phyloP scores from a whole-genome alignment of 1,284 basidiomycete genomes.

The Ustilago cynodontis region DNA sequence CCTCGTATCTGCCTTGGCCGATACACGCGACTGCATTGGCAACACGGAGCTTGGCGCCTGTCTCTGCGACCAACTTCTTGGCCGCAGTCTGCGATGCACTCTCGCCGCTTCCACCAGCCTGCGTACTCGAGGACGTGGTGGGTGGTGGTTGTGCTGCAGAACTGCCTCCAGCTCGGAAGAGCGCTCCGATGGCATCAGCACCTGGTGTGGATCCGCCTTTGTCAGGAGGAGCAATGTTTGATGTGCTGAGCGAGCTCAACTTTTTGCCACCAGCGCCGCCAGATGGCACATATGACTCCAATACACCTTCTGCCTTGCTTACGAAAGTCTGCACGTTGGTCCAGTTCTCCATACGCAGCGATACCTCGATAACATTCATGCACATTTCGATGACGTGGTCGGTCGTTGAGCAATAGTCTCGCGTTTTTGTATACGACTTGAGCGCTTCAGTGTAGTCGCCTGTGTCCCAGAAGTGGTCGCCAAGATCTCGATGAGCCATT shows the following conservation, averaged over 20 bases:
- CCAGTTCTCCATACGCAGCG: conserved; percentile 85
- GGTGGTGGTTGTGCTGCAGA: conserved; percentile 17
- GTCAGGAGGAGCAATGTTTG: conserved; percentile 36
- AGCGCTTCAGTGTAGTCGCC: conserved; percentile 80
- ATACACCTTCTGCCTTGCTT: conserved; percentile 88
- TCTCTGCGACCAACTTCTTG: conserved; percentile 44
- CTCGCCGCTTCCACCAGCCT: conserved; percentile 25
- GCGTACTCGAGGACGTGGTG: conserved; percentile 7
- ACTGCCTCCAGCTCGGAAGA: conserved; percentile 65
- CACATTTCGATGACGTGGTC: conserved; percentile 84
- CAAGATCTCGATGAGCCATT: conserved; percentile 87
- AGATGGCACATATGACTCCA: conserved; percentile 75
- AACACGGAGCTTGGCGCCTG: conserved; percentile 82
- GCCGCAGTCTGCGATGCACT: conserved; percentile 30
- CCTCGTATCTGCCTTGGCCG: conserved; percentile 79
- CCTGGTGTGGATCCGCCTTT: conserved; percentile 56
- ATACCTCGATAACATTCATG: conserved; percentile 72
- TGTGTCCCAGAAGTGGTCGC: conserved; percentile 78
- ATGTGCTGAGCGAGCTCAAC: conserved; percentile 35
- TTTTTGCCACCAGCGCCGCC: conserved; percentile 71
- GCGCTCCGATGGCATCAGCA: conserved; percentile 65
- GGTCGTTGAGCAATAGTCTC: conserved; percentile 86
- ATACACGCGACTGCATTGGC: conserved; percentile 81
- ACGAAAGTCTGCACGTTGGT: conserved; percentile 85
- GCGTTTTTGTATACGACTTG: conserved; percentile 83